Percentiles rank a stretch among this genome's conserved stretches.
Conservation (phyloP, 2,329 filamentous ascomycete genomes). For the Orbilia blumenaviensis region DNA sequence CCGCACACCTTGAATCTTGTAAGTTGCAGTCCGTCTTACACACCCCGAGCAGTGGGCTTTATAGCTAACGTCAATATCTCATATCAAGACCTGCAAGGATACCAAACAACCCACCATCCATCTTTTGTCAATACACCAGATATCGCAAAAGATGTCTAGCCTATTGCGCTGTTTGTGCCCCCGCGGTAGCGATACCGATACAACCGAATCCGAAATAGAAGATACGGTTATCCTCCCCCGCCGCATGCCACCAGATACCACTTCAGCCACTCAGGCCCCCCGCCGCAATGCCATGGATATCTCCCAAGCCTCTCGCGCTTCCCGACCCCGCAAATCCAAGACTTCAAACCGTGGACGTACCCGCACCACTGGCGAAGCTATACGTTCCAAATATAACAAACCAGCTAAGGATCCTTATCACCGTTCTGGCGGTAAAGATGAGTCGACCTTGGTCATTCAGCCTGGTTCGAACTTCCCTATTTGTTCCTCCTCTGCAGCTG, state of each 20-base stretch:
- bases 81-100: no score
- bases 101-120: no score
- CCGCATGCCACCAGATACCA: no score
- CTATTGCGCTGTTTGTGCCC: neutral
- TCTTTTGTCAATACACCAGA: no score
- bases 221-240: conserved; percentile 20
- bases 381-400: neutral
- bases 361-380: no score
- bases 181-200: neutral
- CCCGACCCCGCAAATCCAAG: neutral
- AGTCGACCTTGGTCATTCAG: conserved; percentile 6
- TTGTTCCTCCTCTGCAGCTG: neutral
- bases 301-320: no score
- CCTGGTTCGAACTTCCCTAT: neutral
- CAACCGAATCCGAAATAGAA: conserved; percentile 17
- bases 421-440: neutral
- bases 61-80: no score
- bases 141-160: neutral
- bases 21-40: no score
- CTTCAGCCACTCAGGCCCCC: no score
- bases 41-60: no score
- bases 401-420: neutral
- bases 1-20: no score
- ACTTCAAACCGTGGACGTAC: neutral
- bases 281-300: no score